Percentiles rank a stretch among this genome's conserved stretches.
Evolutionary conservation across 257 asterid species (phyloP).

Genomic region (Fraxinus pennsylvanica): DNA sequence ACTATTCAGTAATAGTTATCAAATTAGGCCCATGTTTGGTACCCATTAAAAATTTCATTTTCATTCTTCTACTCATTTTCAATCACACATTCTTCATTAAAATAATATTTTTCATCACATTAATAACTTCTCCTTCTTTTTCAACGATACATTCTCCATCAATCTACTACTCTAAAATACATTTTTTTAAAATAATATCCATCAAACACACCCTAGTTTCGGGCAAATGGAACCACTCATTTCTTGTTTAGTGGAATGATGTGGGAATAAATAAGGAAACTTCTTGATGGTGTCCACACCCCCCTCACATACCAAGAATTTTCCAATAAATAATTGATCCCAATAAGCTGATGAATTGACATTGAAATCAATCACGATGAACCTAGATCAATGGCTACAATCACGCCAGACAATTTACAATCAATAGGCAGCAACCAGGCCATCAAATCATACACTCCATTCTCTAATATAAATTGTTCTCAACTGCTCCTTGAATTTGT

Average conservation of each 20-base stretch:
- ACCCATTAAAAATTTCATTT: no score
- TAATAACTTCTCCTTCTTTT: no score
- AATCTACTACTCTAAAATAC: no score
- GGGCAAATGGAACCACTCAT: conserved; percentile 24
- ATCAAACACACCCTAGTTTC: not conserved
- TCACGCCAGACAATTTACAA: not conserved
- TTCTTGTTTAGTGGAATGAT: conserved; percentile 15
- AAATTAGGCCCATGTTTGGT: not conserved
- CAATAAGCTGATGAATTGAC: not conserved
- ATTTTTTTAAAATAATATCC: no score
- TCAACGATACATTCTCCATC: no score
- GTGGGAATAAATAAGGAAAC: not conserved
- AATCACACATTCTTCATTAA: no score
- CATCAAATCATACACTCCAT: conserved; percentile 10
- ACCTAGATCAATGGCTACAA: conserved; percentile 14
- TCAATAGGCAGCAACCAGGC: conserved; percentile 4
- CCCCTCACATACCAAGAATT: no score
- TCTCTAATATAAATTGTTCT: conserved; percentile 32
- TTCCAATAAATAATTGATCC: not conserved
- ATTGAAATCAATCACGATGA: not conserved
- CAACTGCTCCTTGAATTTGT: conserved; percentile 39
- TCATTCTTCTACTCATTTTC: no score
- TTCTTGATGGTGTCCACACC: no score
- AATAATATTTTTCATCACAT: no score
- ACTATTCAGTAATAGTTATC: not conserved